Percentiles rank a stretch among this genome's conserved stretches.
These are phyloP conservation scores for Ceratocystis smalleyi DNA, from an alignment of 2,329 filamentous ascomycete genomes.

Conservation along the genomic window DNA sequence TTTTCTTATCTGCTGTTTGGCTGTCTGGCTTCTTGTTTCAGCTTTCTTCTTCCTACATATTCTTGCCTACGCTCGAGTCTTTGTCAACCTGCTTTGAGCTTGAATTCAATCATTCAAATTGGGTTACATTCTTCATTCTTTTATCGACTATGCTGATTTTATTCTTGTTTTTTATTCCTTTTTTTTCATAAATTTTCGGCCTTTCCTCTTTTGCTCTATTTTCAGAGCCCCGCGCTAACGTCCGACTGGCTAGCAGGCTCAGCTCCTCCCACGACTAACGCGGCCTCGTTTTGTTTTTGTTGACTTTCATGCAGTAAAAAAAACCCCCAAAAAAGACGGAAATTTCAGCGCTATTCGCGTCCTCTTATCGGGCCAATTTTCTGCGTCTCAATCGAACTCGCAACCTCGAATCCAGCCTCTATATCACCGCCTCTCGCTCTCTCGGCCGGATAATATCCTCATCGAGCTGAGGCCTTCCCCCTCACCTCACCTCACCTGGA, in stretches of 20 bases:
- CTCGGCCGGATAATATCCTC: neutral
- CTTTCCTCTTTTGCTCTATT: neutral
- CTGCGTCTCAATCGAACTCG: neutral
- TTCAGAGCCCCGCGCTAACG: constrained; percentile 3
- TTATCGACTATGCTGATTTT: neutral
- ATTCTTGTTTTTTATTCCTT: neutral
- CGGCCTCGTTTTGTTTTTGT: constrained; percentile 3
- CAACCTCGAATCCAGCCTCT: neutral
- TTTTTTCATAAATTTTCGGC: neutral
- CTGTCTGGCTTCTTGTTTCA: neutral
- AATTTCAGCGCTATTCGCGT: neutral
- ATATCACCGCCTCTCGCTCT: neutral
- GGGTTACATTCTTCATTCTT: neutral
- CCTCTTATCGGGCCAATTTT: neutral
- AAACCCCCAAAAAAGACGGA: neutral
- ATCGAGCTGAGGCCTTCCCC: neutral
- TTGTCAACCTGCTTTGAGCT: neutral
- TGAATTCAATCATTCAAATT: neutral
- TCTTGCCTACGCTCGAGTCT: neutral
- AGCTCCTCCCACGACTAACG: neutral
- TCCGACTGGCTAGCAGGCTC: neutral
- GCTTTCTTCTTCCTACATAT: neutral
- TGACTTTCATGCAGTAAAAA: neutral
- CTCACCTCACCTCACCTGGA: neutral
- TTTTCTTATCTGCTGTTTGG: neutral